Evolutionary conservation across 345 rosid genomes (phyloP), one percentile per base, ranked within the genome.

Genomic region (Citrus reticulata): DNA sequence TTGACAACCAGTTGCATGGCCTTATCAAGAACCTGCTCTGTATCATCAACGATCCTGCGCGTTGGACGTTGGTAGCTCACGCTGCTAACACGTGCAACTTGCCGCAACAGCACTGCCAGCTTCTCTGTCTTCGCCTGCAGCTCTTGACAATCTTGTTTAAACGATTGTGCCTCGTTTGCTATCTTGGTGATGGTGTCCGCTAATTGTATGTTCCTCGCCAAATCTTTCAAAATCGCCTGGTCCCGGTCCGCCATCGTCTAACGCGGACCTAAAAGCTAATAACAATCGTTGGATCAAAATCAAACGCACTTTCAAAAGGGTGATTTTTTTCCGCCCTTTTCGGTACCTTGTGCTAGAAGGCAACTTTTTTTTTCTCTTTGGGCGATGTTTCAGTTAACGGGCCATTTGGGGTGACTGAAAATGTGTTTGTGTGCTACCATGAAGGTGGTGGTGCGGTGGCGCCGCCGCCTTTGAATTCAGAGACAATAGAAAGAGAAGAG

Each of bases 31-130:
- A 88, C 93, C 67, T 91, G 93, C 74, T 88, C 97, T 2, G 98
- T 91, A 51, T 91, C 92, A 78, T 91, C 93, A 49, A 89, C 85
- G 73, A 94, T 92, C 1, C 98, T 86, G 34, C 95, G 88, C 0
- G 98, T 91, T 0, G 98, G 97, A 27, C 95, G 92, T 75, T 91
- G 91, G 82, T 92, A 94, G 9, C 87, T 87, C 20, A 88, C 92
- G 79, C 85, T 89, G 89, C 92, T 89, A 7, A 95, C 90, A 22
- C 97, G 91, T 11, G 98, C 97, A 1, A 90, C 92, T 80, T 91
- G 97, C 22, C 98, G 91, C 63, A 94, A 86, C 24, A 92, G 88
- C 27, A 81, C 85, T 6, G 92, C 89, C 11, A 94, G 90, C 78
- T 88, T 91, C 80, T 94, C 95, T 14, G 95, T 85, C 82, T 91